Evolutionary conservation across 306 rosid species (phyloP).

Genomic region (Pyrus communis): DNA sequence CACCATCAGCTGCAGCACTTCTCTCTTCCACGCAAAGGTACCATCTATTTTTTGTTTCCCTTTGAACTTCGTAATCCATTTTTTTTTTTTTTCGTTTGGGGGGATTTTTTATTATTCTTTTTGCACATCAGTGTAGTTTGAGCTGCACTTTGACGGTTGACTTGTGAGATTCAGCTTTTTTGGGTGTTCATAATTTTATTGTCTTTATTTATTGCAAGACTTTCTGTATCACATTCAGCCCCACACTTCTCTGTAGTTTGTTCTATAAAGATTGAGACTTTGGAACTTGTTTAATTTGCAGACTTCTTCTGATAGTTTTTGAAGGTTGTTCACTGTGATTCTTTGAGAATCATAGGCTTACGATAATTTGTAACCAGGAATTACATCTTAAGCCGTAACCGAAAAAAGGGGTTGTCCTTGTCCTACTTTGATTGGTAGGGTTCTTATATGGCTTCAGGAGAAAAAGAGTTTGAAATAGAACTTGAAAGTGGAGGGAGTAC

Average conservation of each 20-base stretch:
- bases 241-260: background rate
- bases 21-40: background rate
- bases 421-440: background rate
- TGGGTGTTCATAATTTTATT: background rate
- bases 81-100: background rate
- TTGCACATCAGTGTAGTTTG: background rate
- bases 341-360: background rate
- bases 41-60: background rate
- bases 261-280: background rate
- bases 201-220: background rate
- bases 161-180: background rate
- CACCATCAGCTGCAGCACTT: background rate
- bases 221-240: background rate
- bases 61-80: background rate
- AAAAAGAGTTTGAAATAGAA: slow-evolving; percentile 32
- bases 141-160: background rate
- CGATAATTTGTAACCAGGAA: background rate
- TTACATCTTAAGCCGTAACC: background rate
- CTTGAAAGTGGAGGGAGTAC: slow-evolving; percentile 50
- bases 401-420: background rate
- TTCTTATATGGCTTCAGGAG: slow-evolving; percentile 17
- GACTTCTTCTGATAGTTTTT: background rate
- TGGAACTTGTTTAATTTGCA: background rate
- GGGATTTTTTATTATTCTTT: background rate
- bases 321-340: background rate